phyloP scores from a whole-genome alignment of 176 grass and related monocot species.

The Rhynchospora pubera region DNA sequence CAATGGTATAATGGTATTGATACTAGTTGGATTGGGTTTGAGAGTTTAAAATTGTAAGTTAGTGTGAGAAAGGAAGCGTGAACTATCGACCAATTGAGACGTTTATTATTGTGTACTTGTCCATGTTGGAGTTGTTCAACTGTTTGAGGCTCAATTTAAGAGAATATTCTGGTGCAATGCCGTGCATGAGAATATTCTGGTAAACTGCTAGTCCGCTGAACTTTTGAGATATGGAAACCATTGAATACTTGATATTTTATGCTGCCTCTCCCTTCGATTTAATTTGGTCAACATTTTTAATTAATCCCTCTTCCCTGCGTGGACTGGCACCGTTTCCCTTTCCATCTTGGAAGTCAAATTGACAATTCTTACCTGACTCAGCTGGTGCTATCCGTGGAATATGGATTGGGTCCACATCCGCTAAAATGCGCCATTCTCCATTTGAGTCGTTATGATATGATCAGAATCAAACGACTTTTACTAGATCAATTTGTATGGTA shows the following conservation, averaged over 20 bases:
- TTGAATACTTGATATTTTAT: not conserved
- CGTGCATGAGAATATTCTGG: too few species aligned
- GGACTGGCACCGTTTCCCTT: not conserved
- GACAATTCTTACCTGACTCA: not conserved
- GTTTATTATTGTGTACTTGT: not conserved
- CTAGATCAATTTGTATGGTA: too few species aligned
- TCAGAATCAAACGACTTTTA: not conserved
- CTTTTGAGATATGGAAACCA: not conserved
- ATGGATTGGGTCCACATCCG: not conserved
- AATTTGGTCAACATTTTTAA: not conserved
- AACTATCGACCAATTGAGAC: not conserved
- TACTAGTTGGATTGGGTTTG: not conserved
- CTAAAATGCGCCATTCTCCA: not conserved
- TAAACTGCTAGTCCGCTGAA: not conserved
- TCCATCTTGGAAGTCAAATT: not conserved
- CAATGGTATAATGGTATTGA: not conserved
- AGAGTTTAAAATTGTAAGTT: not conserved
- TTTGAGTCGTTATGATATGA: not conserved
- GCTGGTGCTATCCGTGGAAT: not conserved
- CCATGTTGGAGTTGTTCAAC: not conserved
- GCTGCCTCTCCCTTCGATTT: not conserved
- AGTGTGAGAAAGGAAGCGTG: not conserved
- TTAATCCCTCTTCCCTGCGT: not conserved
- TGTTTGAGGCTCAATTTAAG: not conserved
- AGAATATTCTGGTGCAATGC: not conserved